These are phyloP conservation scores for Ascocoryne sarcoides DNA, from an alignment of 2,329 filamentous ascomycete species.

Conservation along the genomic window DNA sequence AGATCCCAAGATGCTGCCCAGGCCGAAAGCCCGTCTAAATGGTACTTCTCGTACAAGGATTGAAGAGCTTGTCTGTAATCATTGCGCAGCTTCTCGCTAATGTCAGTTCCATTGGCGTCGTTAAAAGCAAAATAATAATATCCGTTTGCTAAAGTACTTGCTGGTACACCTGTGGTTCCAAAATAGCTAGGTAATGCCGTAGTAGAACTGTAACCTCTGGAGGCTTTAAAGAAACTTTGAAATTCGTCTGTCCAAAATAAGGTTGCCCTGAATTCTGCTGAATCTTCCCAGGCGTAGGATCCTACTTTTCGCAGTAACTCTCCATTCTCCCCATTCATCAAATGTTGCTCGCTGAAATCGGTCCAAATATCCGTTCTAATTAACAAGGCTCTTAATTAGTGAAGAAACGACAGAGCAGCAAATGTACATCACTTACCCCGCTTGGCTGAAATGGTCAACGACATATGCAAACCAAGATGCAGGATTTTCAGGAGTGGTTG, in stretches of 20 bases:
- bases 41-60: neutral
- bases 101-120: neutral
- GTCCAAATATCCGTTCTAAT: neutral
- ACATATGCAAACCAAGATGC: neutral
- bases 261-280: slow-evolving; percentile 6
- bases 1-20: neutral
- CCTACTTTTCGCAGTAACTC: neutral
- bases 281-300: slow-evolving; percentile 3
- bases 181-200: neutral
- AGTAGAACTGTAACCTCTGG: neutral
- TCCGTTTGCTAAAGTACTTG: neutral
- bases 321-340: neutral
- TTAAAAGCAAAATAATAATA: neutral
- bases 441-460: neutral
- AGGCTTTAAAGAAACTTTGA: neutral
- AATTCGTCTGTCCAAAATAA: slow-evolving; percentile 2
- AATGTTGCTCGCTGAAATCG: neutral
- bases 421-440: neutral
- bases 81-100: neutral
- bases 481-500: neutral
- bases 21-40: neutral
- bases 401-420: neutral
- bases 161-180: neutral
- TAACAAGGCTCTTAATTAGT: neutral
- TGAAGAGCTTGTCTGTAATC: neutral